Base-by-base conservation (phyloP, 345 rosid species). In the Camelina neglecta region DNA sequence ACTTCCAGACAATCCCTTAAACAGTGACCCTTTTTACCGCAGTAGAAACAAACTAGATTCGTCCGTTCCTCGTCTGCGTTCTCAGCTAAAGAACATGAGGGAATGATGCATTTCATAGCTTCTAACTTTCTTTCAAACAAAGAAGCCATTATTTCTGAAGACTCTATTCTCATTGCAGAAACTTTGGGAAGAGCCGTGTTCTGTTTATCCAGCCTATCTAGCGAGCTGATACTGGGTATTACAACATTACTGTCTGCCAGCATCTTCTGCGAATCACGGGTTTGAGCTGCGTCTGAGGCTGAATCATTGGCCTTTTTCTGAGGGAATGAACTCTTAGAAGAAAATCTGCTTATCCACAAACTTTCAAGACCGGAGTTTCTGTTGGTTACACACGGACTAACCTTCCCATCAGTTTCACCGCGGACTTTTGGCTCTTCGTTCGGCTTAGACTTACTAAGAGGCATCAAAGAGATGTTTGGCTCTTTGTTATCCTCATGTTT, bases 291-390 rank as follows among this genome's bases (percentile, higher is more conserved):
- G 2, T 44, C 59, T 51, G 75, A 62, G 44, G 65, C 49, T 56
- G 66, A 63, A 13, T 51, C 77, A 51, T 78, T 72, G 8, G 69
- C 21, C 21, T 70, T 48, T 39, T 49, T 71, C 67, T 71, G 64
- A 75, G 81, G 49, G 74, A 81, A 57, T 59, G 71, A 57, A 78
- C 73, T 47, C 68, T 80, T 90, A 9, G 90, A 65, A 72, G 89
- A 58, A 80, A 90, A 88, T 70, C 96, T 85, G 77, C 92, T 80
- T 72, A 92, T 83, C 97, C 97, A 90, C 83, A 80, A 83, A 75
- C 88, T 90, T 61, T 86, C 76, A n/a, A 69, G 75, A 62, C 81
- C 84, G 71, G 83, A 84, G 77, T 79, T 81, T 81, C 69, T 80
- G 75, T 78, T 58, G 70, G 75, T 60, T 50, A 82, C 49, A 76